phyloP scores from a whole-genome alignment of 2,329 filamentous ascomycete species.

The Triangularia verruculosa region DNA sequence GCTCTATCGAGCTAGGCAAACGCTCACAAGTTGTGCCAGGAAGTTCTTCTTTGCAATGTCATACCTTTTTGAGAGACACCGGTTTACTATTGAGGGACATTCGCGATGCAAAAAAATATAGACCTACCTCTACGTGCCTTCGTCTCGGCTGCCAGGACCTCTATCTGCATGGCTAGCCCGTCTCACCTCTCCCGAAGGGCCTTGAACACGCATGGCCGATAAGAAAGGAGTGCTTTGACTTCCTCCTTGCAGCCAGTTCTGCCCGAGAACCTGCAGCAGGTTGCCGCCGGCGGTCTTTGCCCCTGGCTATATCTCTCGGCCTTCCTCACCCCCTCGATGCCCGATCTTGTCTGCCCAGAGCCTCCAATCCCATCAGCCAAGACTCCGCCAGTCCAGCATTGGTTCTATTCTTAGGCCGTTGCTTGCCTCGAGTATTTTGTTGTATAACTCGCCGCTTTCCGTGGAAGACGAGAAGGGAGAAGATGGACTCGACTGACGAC shows the following conservation, averaged over 20 bases:
- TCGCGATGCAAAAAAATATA: background rate
- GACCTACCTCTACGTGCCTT: background rate
- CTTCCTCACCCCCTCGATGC: background rate
- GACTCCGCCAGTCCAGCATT: background rate
- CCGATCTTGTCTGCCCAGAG: background rate
- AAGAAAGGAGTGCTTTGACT: background rate
- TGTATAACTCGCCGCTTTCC: background rate
- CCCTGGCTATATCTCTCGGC: slow-evolving; percentile 3
- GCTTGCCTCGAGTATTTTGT: background rate
- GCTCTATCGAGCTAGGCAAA: too few species aligned
- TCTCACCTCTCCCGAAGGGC: background rate
- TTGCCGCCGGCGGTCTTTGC: background rate
- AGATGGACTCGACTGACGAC: slow-evolving; percentile 9
- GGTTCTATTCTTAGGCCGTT: background rate
- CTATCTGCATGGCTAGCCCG: background rate
- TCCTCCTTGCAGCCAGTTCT: background rate
- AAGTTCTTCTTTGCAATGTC: too few species aligned
- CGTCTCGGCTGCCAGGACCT: background rate
- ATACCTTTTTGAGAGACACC: too few species aligned
- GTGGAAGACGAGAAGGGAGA: background rate
- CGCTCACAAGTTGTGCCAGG: too few species aligned
- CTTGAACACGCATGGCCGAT: too few species aligned
- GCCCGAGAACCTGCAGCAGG: background rate
- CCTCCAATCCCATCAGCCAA: background rate
- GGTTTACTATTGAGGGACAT: too few species aligned